Conservation (phyloP, 306 rosid genomes). For the Gillenia trifoliata region DNA sequence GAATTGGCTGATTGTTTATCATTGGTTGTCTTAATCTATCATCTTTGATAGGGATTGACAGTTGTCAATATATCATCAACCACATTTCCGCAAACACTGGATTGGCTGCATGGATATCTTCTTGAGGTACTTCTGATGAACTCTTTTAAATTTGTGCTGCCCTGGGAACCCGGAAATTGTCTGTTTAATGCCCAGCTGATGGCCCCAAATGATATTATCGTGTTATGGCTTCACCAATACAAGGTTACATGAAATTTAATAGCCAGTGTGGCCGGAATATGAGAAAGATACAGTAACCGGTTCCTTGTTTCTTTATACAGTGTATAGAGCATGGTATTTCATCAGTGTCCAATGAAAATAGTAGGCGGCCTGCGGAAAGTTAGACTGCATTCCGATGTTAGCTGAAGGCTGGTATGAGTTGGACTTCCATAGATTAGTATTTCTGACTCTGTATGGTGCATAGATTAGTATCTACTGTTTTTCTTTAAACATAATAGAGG, state of each 20-base stretch:
- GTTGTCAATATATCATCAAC: conserved; percentile 87
- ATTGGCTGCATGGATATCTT: conserved; percentile 83
- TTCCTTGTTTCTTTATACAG: conserved; percentile 9
- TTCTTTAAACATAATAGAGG: background rate
- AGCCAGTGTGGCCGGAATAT: background rate
- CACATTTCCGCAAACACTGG: conserved; percentile 86
- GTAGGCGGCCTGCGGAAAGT: conserved; percentile 1
- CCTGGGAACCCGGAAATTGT: background rate
- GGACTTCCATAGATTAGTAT: background rate
- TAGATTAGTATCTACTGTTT: background rate
- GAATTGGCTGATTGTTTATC: background rate
- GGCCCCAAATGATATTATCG: background rate
- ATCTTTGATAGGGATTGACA: conserved; percentile 58
- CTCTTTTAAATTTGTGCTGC: background rate
- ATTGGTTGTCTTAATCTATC: background rate
- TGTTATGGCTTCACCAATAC: background rate
- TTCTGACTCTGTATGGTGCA: background rate
- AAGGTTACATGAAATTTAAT: background rate
- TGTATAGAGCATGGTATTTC: conserved; percentile 46
- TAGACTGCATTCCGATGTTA: conserved; percentile 6
- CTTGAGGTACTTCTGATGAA: conserved; percentile 54
- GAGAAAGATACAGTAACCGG: background rate
- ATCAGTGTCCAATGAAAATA: conserved; percentile 14
- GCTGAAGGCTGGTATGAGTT: conserved; percentile 8
- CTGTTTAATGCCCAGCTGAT: background rate